phyloP scores from a whole-genome alignment of 176 grass and related monocot genomes.

The Hordeum marinum region DNA sequence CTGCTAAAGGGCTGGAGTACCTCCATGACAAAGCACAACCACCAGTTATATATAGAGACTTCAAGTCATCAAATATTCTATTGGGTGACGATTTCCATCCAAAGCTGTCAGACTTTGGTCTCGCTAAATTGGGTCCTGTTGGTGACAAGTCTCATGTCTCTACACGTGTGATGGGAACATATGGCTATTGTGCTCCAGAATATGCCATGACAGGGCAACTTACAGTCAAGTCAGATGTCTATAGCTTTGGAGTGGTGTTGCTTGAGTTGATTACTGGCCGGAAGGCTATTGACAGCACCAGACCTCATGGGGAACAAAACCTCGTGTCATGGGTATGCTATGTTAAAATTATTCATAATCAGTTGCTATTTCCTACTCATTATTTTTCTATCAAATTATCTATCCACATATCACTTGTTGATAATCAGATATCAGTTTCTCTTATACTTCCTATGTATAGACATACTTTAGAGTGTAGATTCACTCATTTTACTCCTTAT shows the following conservation, averaged over 20 bases:
- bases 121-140: conserved; percentile 85
- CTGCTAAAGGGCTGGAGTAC: conserved; percentile 89
- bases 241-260: conserved; percentile 87
- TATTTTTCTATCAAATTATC: background rate
- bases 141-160: conserved; percentile 97
- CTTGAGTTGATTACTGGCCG: conserved; percentile 92
- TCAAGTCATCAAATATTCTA: conserved; percentile 95
- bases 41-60: conserved; percentile 92
- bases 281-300: conserved; percentile 62
- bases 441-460: too few species aligned
- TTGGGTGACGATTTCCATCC: conserved; percentile 68
- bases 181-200: conserved; percentile 88
- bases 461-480: too few species aligned
- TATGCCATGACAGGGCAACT: conserved; percentile 95
- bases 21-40: conserved; percentile 79
- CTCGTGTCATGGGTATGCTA: conserved; percentile 83
- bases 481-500: too few species aligned
- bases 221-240: conserved; percentile 79
- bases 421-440: background rate
- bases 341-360: conserved; percentile 4
- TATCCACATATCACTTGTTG: background rate
- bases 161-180: conserved; percentile 96
- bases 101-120: conserved; percentile 92
- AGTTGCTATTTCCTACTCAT: background rate
- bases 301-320: conserved; percentile 57